These are phyloP conservation scores for Metschnikowia matae DNA, from an alignment of 805 yeast species.

Conservation along the genomic window DNA sequence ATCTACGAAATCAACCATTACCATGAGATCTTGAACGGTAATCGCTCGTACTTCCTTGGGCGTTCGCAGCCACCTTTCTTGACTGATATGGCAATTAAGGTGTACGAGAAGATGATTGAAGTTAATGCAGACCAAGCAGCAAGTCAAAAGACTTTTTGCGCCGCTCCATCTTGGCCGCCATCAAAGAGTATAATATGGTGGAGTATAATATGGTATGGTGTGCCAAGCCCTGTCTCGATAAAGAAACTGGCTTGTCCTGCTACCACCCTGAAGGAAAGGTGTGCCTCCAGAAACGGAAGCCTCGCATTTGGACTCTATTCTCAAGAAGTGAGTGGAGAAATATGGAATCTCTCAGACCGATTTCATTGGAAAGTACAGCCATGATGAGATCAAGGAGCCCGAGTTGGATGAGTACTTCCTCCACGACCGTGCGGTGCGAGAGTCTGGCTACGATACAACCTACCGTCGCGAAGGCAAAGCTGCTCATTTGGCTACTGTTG, in stretches of 20 bases:
- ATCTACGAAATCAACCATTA: conserved; percentile 85
- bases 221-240: conserved; percentile 67
- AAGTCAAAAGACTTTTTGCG: conserved; percentile 48
- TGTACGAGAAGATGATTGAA: conserved; percentile 56
- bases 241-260: conserved; percentile 73
- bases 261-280: conserved; percentile 90
- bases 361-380: conserved; percentile 59
- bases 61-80: conserved; percentile 96
- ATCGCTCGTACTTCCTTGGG: conserved; percentile 83
- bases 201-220: no score
- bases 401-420: conserved; percentile 81
- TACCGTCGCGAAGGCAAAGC: conserved; percentile 87
- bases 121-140: conserved; percentile 31
- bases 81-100: conserved; percentile 82
- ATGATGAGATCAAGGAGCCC: conserved; percentile 64
- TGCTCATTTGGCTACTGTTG: conserved; percentile 87
- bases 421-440: conserved; percentile 93
- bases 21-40: conserved; percentile 91
- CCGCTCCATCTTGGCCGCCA: conserved; percentile 71
- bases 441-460: conserved; percentile 93
- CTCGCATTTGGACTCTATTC: conserved; percentile 73
- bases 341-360: conserved; percentile 57
- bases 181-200: conserved; percentile 75
- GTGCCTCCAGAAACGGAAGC: conserved; percentile 96
- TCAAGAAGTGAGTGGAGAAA: conserved; percentile 65